phyloP scores from a whole-genome alignment of 2,329 filamentous ascomycete genomes.

The Plenodomus lindquistii region DNA sequence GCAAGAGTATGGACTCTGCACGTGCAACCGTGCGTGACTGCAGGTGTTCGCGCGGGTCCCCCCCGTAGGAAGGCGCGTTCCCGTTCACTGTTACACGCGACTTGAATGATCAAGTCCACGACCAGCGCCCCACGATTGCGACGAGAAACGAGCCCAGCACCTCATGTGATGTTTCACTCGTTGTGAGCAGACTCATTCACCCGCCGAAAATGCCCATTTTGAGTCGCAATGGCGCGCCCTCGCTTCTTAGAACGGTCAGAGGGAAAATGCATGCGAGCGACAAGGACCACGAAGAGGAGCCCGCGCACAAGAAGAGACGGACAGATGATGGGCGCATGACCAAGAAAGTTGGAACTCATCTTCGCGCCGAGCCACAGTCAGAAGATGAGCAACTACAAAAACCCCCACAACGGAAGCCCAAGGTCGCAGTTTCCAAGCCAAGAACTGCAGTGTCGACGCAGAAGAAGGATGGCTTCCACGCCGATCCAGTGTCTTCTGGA shows the following conservation, averaged over 20 bases:
- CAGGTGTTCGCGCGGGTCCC: neutral
- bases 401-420: neutral
- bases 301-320: slow-evolving; percentile 7
- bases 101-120: neutral
- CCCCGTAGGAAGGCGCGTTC: neutral
- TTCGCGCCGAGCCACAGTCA: neutral
- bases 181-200: neutral
- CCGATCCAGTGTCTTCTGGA: slow-evolving; percentile 25
- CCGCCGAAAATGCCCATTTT: slow-evolving; percentile 16
- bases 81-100: neutral
- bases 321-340: neutral
- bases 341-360: neutral
- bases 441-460: neutral
- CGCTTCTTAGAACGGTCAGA: slow-evolving; percentile 36
- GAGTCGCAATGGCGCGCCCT: slow-evolving; percentile 6
- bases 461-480: slow-evolving; percentile 13
- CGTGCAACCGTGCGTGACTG: neutral
- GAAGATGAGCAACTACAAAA: neutral
- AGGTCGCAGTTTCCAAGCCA: neutral
- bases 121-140: neutral
- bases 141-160: neutral
- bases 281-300: slow-evolving; percentile 44
- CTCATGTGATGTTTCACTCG: neutral
- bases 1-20: neutral
- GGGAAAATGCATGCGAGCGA: slow-evolving; percentile 42